Conservation (phyloP, 2,329 filamentous ascomycete genomes). For the Rutstroemia sp. region DNA sequence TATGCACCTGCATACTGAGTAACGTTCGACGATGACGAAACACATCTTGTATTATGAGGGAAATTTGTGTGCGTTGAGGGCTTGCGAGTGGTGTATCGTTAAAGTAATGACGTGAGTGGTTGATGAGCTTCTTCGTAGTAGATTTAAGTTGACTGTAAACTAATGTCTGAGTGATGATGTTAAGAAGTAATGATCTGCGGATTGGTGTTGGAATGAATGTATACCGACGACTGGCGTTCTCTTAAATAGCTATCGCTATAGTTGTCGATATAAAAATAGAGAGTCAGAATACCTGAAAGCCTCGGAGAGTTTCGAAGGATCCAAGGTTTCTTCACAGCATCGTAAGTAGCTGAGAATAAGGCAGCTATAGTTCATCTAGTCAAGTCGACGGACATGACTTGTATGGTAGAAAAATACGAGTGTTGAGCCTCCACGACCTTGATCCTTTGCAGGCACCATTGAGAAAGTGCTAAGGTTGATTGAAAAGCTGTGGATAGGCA, state of each 20-base stretch:
- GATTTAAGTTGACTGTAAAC: too few relatives aligned
- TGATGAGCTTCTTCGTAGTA: neutral
- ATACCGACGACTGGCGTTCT: neutral
- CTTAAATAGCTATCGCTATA: conserved; percentile 1
- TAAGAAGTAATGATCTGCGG: neutral
- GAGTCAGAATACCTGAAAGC: conserved; percentile 2
- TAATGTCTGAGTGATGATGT: neutral
- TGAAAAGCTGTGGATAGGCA: neutral
- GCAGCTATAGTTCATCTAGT: neutral
- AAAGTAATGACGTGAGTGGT: neutral
- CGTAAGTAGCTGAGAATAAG: conserved; percentile 7
- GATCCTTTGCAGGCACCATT: conserved; percentile 1
- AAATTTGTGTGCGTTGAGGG: neutral
- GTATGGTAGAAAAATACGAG: conserved; percentile 1
- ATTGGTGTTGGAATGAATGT: neutral
- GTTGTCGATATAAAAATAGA: conserved; percentile 30
- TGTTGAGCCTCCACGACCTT: conserved; percentile 1
- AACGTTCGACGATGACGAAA: conserved; percentile 59
- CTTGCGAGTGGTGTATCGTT: neutral
- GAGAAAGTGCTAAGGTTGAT: neutral
- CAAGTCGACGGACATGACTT: neutral
- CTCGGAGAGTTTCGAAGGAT: conserved; percentile 1
- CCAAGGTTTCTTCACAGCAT: conserved; percentile 3
- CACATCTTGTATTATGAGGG: conserved; percentile 45
- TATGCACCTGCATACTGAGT: conserved; percentile 62